Evolutionary conservation across 73 alveolate genomes (phyloP).

Genomic region (Tetrahymena thermophila): DNA sequence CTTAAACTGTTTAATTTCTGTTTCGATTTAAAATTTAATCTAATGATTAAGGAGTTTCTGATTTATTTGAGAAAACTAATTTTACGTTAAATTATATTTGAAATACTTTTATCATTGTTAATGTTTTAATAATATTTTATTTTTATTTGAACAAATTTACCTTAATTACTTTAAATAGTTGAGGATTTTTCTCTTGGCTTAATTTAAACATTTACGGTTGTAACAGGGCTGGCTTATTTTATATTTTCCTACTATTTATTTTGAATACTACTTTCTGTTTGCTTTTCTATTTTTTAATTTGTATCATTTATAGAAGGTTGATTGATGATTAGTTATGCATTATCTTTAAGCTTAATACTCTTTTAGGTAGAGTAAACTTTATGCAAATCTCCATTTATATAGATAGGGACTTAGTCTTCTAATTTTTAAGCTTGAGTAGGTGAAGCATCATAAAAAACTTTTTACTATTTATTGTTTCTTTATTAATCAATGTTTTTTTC

Average conservation of each 20-base stretch:
- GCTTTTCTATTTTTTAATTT: background rate
- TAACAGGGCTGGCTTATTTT: background rate
- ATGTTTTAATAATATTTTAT: background rate
- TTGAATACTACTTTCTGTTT: background rate
- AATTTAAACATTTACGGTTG: background rate
- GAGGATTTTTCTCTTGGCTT: background rate
- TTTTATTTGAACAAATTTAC: background rate
- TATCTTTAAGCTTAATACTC: background rate
- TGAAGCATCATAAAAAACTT: background rate
- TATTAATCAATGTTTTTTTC: background rate
- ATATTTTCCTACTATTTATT: background rate
- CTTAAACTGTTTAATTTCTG: background rate
- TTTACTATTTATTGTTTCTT: background rate
- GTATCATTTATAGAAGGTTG: background rate
- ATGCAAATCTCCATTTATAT: background rate
- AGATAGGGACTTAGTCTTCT: background rate
- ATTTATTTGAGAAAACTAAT: background rate
- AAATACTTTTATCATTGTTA: background rate
- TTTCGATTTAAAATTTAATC: background rate
- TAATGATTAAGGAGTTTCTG: background rate
- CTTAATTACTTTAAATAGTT: background rate
- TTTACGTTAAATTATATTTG: too few relatives aligned
- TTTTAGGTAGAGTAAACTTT: background rate
- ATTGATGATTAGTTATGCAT: background rate
- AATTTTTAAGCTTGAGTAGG: background rate